These are phyloP conservation scores for Casuarina equisetifolia DNA, from an alignment of 306 rosid species.

Conservation along the genomic window DNA sequence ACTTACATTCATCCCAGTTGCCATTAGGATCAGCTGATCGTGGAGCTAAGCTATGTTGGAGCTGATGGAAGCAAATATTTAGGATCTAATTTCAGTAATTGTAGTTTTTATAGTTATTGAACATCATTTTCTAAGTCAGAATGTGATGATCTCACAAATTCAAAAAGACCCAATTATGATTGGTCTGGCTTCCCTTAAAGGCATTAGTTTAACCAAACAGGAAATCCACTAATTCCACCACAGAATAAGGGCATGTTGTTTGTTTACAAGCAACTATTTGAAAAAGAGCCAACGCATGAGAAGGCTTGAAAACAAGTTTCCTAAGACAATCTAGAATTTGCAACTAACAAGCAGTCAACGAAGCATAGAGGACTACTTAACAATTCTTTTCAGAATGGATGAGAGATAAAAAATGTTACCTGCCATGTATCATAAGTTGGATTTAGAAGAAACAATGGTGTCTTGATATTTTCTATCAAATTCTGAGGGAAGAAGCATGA, in stretches of 20 bases:
- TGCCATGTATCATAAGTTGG: conserved; percentile 97
- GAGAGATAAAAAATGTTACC: conserved; percentile 44
- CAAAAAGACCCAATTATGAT: neutral
- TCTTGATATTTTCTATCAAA: conserved; percentile 59
- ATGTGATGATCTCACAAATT: neutral
- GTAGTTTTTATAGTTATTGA: no score
- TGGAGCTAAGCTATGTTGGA: conserved; percentile 78
- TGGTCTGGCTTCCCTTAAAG: neutral
- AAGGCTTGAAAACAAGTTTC: neutral
- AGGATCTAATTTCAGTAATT: conserved; percentile 20
- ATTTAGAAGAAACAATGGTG: conserved; percentile 83
- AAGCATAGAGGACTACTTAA: conserved; percentile 2
- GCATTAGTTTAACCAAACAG: neutral
- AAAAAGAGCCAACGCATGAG: neutral
- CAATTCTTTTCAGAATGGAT: neutral
- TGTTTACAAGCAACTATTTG: neutral
- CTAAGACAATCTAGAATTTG: neutral
- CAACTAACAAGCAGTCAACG: conserved; percentile 5
- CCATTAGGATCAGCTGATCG: conserved; percentile 80
- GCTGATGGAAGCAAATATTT: conserved; percentile 42
- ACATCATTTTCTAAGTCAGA: neutral
- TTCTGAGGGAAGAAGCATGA: conserved; percentile 89
- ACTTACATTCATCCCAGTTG: conserved; percentile 68
- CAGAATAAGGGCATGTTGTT: neutral
- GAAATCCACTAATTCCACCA: neutral